Conservation (phyloP, 164 flowering plant species). For the Nelumbo lutea region DNA sequence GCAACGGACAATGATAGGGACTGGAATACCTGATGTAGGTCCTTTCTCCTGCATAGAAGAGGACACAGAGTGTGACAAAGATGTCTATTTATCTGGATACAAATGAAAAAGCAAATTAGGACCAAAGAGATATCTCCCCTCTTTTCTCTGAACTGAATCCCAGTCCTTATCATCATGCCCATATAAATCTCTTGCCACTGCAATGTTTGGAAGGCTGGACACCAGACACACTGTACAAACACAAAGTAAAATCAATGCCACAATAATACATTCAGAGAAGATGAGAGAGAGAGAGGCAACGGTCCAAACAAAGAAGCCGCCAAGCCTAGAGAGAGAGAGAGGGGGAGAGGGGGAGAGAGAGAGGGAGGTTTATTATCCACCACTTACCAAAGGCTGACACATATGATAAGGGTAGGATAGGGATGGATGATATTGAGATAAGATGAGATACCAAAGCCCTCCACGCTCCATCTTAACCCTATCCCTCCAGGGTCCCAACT, state of each 20-base stretch:
- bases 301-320: neutral
- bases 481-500: neutral
- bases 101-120: neutral
- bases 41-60: neutral
- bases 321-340: neutral
- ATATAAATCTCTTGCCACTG: no score
- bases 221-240: neutral
- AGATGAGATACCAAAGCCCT: neutral
- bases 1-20: slow-evolving; percentile 8
- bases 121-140: neutral
- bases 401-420: neutral
- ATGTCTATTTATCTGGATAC: neutral
- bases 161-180: neutral
- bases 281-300: neutral
- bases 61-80: slow-evolving; percentile 1
- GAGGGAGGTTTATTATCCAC: neutral
- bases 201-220: neutral
- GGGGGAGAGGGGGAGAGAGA: neutral
- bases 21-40: neutral
- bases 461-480: neutral
- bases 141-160: neutral
- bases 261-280: neutral
- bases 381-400: neutral
- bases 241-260: neutral
- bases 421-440: neutral